phyloP scores from a whole-genome alignment of 192 early-diverging fungal species.

The Umbelopsis sp. region DNA sequence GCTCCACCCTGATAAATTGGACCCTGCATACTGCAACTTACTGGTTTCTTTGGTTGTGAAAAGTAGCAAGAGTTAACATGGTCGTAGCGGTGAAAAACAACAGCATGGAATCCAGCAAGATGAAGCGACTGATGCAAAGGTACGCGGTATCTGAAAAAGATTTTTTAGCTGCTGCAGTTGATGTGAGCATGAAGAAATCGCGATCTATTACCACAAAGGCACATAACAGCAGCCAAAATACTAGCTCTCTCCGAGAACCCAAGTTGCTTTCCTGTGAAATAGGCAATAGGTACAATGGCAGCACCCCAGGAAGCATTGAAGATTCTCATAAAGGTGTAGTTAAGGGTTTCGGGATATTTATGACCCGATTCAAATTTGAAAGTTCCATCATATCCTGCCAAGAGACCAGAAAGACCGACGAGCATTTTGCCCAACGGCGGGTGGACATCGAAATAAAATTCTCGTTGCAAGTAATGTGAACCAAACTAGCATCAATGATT shows the following conservation, averaged over 20 bases:
- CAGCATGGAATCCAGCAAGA: conserved; percentile 94
- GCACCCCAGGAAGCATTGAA: conserved; percentile 90
- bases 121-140: conserved; percentile 83
- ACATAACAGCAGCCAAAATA: conserved; percentile 77
- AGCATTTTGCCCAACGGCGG: conserved; percentile 98
- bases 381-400: conserved; percentile 85
- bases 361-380: conserved; percentile 84
- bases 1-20: no score
- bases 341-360: conserved; percentile 78
- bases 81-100: conserved; percentile 81
- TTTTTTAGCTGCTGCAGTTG: conserved; percentile 19
- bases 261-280: conserved; percentile 80
- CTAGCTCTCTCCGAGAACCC: conserved; percentile 66
- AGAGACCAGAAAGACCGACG: conserved; percentile 77
- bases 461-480: conserved; percentile 87
- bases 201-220: conserved; percentile 68
- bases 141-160: conserved; percentile 65
- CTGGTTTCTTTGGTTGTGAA: conserved; percentile 74
- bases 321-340: conserved; percentile 87
- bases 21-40: no score
- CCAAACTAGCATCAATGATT: conserved; percentile 70
- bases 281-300: conserved; percentile 85
- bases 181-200: no score
- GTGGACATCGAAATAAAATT: conserved; percentile 98
- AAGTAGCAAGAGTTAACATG: conserved; percentile 67